phyloP scores from a whole-genome alignment of 768 basidiomycete genomes.

The Boletus vermiculosoides region DNA sequence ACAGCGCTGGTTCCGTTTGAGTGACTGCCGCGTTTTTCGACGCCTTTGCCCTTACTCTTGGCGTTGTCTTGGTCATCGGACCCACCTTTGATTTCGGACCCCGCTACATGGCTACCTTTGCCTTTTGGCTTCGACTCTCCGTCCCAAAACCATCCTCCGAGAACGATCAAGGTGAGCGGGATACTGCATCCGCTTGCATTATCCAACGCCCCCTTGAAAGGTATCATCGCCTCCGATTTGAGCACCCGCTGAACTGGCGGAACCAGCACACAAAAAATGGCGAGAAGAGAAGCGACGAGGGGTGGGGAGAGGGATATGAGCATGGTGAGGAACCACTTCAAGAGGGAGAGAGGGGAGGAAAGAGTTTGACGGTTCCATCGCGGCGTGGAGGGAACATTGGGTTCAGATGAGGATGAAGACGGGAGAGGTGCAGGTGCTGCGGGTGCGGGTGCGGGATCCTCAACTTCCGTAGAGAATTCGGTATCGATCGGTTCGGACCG shows the following conservation, averaged over 20 bases:
- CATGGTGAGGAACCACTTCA: neutral
- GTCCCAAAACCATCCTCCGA: constrained; percentile 87
- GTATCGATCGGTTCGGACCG: constrained; percentile 8
- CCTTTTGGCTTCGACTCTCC: constrained; percentile 17
- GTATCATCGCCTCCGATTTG: constrained; percentile 53
- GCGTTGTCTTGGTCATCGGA: neutral
- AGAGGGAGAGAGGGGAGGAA: neutral
- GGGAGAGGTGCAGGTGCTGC: neutral
- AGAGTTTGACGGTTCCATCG: constrained; percentile 2
- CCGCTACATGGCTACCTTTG: neutral
- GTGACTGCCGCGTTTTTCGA: neutral
- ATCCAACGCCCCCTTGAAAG: constrained; percentile 65
- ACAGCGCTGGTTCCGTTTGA: neutral
- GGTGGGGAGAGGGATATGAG: constrained; percentile 82
- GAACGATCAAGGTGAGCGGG: constrained; percentile 85
- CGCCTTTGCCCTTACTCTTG: constrained; percentile 11
- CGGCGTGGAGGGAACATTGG: neutral
- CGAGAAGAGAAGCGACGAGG: constrained; percentile 74
- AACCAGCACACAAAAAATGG: constrained; percentile 74
- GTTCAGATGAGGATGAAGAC: neutral
- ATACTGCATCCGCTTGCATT: constrained; percentile 76
- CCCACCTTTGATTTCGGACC: neutral
- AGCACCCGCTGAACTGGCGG: constrained; percentile 73
- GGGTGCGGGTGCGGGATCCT: constrained; percentile 1
- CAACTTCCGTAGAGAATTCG: constrained; percentile 14